Evolutionary conservation across 1,284 basidiomycete species (phyloP), one percentile per base, ranked within the genome.

Genomic region (Puccinia hordei): DNA sequence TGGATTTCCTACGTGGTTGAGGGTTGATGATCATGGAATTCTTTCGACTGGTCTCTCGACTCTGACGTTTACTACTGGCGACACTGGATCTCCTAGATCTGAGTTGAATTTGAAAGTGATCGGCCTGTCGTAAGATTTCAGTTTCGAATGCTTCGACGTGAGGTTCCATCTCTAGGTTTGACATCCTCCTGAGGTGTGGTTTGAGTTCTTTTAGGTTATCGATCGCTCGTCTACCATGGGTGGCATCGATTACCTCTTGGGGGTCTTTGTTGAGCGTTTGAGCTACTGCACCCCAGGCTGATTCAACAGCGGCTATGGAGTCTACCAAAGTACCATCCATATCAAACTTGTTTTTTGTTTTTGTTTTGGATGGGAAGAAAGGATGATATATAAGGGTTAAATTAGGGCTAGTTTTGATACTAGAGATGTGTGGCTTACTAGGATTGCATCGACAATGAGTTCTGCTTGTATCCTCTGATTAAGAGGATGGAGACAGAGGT

Each of bases 251-350:
- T 51, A 85, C 85, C 33, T 84, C 83, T 35, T 85, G 82, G 17
- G 83, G 82, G 61, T 83, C 82, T 53, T 69, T 68, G n/a, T 83
- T 82, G 35, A 85, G 80, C 85, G 91, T 90, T 61, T 87, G 87
- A 2, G 92, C 91, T 72, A 92, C 91, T 83, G 90, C 90, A 49
- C 89, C 89, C 92, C 92, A 92, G 9, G 92, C 92, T 8, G 91
- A 90, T 85, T 92, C 92, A 82, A 92, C 91, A 12, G 92, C 91
- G 33, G 90, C 87, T 84, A 92, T 92, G 38, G 90, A 91, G 84
- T 92, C 90, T 74, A 91, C 92, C 78, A 92, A 87, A 15, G 91
- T 92, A 61, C 83, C 81, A 71, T 82, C 78, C 75, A 57, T 68
- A 12, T 61, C 68, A n/a, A 79, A 65, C 77, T 69, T 71, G n/a